A percentile compares a stretch with the other conserved stretches of the same genome.
Conservation (phyloP, 2,329 filamentous ascomycete species). For the Calonectria crousiana region DNA sequence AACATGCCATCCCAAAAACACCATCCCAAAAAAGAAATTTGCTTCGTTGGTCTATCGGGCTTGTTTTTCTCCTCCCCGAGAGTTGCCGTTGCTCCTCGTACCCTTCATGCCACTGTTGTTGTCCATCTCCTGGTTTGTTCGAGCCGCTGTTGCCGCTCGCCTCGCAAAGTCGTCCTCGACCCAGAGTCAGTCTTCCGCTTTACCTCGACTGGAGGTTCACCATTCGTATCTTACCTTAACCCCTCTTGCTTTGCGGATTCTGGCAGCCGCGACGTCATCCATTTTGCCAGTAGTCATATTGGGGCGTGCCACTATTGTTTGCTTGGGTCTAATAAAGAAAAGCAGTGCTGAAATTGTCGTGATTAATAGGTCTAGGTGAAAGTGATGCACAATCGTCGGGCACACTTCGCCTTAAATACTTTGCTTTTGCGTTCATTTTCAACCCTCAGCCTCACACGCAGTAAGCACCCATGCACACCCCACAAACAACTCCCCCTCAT, state of each 20-base stretch:
- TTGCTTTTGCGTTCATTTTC: constrained; percentile 11
- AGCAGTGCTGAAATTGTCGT: neutral
- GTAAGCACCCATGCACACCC: constrained; percentile 16
- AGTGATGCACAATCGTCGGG: neutral
- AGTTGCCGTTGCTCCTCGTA: neutral
- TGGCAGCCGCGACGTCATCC: constrained; percentile 56
- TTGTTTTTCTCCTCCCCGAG: constrained; percentile 9
- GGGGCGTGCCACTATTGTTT: neutral
- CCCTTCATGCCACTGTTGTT: neutral
- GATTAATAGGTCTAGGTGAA: neutral
- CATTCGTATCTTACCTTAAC: constrained; percentile 48
- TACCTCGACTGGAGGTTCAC: neutral
- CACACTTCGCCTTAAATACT: constrained; percentile 2
- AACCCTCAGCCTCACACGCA: constrained; percentile 23
- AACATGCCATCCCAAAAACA: neutral
- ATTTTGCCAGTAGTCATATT: constrained; percentile 49
- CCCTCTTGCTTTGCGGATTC: constrained; percentile 57
- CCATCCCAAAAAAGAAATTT: neutral
- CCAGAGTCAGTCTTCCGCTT: neutral
- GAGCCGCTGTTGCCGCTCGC: constrained; percentile 51
- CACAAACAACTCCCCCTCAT: constrained; percentile 1
- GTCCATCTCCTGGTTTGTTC: constrained; percentile 45
- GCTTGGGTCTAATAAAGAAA: neutral
- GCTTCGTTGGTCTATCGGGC: neutral
- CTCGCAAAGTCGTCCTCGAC: constrained; percentile 52